These are phyloP conservation scores for Polyporus tsugae DNA, from an alignment of 1,284 basidiomycete species.

Conservation along the genomic window DNA sequence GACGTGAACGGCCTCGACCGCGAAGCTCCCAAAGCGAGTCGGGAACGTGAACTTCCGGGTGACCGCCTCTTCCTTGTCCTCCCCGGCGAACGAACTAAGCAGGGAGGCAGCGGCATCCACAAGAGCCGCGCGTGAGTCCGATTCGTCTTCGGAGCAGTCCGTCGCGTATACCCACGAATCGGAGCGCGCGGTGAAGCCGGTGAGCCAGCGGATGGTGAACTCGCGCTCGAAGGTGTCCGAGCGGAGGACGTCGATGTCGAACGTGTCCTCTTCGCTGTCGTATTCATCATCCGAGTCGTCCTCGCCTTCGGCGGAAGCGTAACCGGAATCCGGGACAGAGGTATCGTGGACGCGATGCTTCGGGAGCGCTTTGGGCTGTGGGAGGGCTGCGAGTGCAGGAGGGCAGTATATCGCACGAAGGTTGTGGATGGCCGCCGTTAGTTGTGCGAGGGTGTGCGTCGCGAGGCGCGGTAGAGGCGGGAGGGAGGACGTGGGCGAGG, in stretches of 20 bases:
- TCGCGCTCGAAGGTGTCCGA: slow-evolving; percentile 60
- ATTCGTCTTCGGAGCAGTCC: slow-evolving; percentile 41
- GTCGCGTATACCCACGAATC: slow-evolving; percentile 55
- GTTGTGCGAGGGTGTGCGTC: slow-evolving; percentile 41
- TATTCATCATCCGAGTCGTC: slow-evolving; percentile 46
- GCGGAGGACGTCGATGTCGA: slow-evolving; percentile 51
- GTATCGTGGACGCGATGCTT: slow-evolving; percentile 48
- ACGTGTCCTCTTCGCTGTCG: slow-evolving; percentile 42
- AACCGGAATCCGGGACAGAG: slow-evolving; percentile 64
- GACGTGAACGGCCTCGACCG: slow-evolving; percentile 48
- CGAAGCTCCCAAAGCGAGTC: neutral
- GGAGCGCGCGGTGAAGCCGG: slow-evolving; percentile 67
- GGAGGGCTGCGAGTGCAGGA: slow-evolving; percentile 22
- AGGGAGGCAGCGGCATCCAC: slow-evolving; percentile 65
- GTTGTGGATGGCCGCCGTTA: slow-evolving; percentile 48
- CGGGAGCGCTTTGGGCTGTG: slow-evolving; percentile 29
- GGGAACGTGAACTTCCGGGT: slow-evolving; percentile 64
- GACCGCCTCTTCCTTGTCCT: slow-evolving; percentile 51
- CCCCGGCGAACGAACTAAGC: slow-evolving; percentile 60
- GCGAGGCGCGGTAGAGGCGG: slow-evolving; percentile 55
- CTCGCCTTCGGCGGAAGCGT: slow-evolving; percentile 69
- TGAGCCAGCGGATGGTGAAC: slow-evolving; percentile 66
- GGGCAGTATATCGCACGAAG: slow-evolving; percentile 56
- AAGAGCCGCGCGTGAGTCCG: slow-evolving; percentile 47
- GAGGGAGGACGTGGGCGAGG: slow-evolving; percentile 53